These are phyloP conservation scores for Blastobotrys proliferans DNA, from an alignment of 1,139 yeast species.

Conservation along the genomic window DNA sequence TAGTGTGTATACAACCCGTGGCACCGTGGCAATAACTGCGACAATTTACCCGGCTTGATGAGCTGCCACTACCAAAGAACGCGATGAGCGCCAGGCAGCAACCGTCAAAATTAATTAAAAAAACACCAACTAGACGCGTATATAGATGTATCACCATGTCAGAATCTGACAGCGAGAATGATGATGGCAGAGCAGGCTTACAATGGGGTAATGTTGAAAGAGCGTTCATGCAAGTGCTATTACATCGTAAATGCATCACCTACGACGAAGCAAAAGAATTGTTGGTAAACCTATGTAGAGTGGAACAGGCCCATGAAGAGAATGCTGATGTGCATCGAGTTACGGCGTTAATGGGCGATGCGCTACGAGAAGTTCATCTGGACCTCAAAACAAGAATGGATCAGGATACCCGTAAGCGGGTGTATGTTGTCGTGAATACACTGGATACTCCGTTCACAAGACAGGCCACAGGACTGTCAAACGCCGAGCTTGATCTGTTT, in stretches of 20 bases:
- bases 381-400: slow-evolving; percentile 22
- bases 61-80: not conserved
- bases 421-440: slow-evolving; percentile 19
- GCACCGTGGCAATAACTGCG: too few species aligned
- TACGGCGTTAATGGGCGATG: slow-evolving; percentile 8
- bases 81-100: too few species aligned
- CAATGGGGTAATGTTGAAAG: slow-evolving; percentile 10
- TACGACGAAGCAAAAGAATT: slow-evolving; percentile 1
- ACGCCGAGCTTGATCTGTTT: slow-evolving; percentile 24
- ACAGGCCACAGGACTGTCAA: slow-evolving; percentile 20
- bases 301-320: slow-evolving; percentile 2
- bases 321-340: slow-evolving; percentile 5
- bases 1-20: too few species aligned
- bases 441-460: slow-evolving; percentile 14
- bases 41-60: not conserved
- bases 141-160: too few species aligned
- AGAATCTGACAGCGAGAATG: too few species aligned
- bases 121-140: too few species aligned
- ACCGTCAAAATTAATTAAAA: too few species aligned
- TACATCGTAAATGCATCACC: slow-evolving; percentile 4
- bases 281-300: not conserved
- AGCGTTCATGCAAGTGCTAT: slow-evolving; percentile 11
- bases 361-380: slow-evolving; percentile 21
- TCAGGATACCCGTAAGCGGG: slow-evolving; percentile 15
- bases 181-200: not conserved